A percentile compares a stretch with the other conserved stretches of the same genome.
Conservation (phyloP, 176 grass and related monocot species). For the Oryza meridionalis region DNA sequence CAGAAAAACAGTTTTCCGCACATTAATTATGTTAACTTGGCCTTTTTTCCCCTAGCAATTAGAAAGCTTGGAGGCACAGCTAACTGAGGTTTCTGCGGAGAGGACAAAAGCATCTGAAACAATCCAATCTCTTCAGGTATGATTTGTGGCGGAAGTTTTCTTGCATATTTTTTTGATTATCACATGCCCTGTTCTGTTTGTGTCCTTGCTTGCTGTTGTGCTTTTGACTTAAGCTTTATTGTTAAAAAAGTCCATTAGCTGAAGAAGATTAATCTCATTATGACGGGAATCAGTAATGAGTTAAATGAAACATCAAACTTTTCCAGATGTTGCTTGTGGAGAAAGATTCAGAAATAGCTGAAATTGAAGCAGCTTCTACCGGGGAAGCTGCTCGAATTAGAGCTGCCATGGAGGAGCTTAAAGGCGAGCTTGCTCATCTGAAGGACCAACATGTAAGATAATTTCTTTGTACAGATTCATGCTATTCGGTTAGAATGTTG, state of each 20-base stretch:
- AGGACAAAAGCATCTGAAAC: constrained; percentile 88
- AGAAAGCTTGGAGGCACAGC: constrained; percentile 86
- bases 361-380: constrained; percentile 89
- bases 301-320: constrained; percentile 32
- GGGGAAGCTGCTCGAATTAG: constrained; percentile 90
- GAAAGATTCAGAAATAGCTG: constrained; percentile 97
- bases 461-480: constrained; percentile 23
- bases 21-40: background rate
- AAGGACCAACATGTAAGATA: constrained; percentile 75
- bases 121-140: constrained; percentile 93
- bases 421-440: constrained; percentile 75
- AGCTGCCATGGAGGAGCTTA: constrained; percentile 84
- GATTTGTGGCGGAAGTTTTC: constrained; percentile 3
- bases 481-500: constrained; percentile 12
- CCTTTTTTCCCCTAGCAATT: constrained; percentile 66
- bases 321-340: constrained; percentile 72
- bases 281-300: constrained; percentile 13
- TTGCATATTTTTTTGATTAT: constrained; percentile 32
- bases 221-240: constrained; percentile 1
- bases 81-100: constrained; percentile 77
- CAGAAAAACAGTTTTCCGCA: constrained; percentile 30
- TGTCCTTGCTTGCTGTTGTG: constrained; percentile 16
- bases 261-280: constrained; percentile 31
- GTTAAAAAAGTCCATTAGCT: constrained; percentile 22
- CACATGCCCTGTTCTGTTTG: constrained; percentile 9